A percentile compares a stretch with the other conserved stretches of the same genome.
Evolutionary conservation across 1,139 yeast species (phyloP).

Genomic region (Hansenula sp.): DNA sequence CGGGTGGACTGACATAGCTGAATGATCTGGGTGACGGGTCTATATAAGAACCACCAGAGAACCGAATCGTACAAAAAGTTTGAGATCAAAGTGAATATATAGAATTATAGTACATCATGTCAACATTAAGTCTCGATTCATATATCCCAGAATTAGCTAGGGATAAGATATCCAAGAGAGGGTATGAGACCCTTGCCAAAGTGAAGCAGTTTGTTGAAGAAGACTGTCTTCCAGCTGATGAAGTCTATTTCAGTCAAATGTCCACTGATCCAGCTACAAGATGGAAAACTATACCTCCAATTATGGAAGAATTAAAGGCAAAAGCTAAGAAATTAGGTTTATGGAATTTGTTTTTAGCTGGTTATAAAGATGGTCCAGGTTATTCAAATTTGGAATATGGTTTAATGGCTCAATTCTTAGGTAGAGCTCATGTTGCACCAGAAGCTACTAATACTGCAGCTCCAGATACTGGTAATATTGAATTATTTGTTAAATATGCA

Average conservation of each 20-base stretch:
- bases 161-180: slow-evolving; percentile 42
- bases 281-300: slow-evolving; percentile 48
- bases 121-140: slow-evolving; percentile 5
- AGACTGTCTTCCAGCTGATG: slow-evolving; percentile 58
- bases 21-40: too few relatives aligned
- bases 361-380: slow-evolving; percentile 60
- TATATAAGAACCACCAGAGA: too few relatives aligned
- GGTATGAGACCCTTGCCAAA: slow-evolving; percentile 45
- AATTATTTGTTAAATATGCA: slow-evolving; percentile 59
- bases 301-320: slow-evolving; percentile 47
- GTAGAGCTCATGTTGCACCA: slow-evolving; percentile 52
- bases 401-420: slow-evolving; percentile 65
- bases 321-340: slow-evolving; percentile 55
- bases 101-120: too few relatives aligned
- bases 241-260: slow-evolving; percentile 38
- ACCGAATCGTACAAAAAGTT: too few relatives aligned
- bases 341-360: slow-evolving; percentile 61
- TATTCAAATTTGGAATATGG: slow-evolving; percentile 66
- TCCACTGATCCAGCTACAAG: slow-evolving; percentile 37
- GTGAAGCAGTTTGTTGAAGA: slow-evolving; percentile 52
- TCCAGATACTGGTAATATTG: slow-evolving; percentile 80
- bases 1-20: too few relatives aligned
- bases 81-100: too few relatives aligned
- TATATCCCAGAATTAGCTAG: slow-evolving; percentile 35
- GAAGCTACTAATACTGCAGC: slow-evolving; percentile 64